A percentile compares a stretch with the other conserved stretches of the same genome.
phyloP scores from a whole-genome alignment of 129 eudicot genomes.

The Solidago caesia region DNA sequence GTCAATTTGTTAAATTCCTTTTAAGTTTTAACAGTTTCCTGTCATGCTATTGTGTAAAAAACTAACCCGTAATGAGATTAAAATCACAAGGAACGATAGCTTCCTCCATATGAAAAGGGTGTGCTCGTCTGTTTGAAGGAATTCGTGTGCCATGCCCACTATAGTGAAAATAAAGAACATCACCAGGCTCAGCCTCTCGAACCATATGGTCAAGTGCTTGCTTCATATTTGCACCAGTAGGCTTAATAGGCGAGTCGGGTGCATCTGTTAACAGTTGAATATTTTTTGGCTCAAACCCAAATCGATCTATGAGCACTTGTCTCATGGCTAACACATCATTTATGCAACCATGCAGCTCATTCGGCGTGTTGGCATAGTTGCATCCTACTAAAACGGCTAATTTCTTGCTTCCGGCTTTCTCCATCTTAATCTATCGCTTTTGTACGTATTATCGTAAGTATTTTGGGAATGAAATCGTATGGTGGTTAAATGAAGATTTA shows the following conservation, averaged over 20 bases:
- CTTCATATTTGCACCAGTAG: slow-evolving; percentile 81
- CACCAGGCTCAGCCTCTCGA: slow-evolving; percentile 56
- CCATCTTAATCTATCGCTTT: slow-evolving; percentile 32
- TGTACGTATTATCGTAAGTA: neutral
- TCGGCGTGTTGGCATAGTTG: slow-evolving; percentile 76
- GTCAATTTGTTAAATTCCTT: neutral
- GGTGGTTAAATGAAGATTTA: slow-evolving; percentile 18
- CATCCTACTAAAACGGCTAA: slow-evolving; percentile 84
- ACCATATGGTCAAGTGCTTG: slow-evolving; percentile 66
- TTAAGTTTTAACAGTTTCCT: neutral
- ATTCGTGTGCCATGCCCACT: slow-evolving; percentile 84
- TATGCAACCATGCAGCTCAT: slow-evolving; percentile 86
- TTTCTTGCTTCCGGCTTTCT: slow-evolving; percentile 42
- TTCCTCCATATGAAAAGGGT: slow-evolving; percentile 51
- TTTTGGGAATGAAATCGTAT: neutral
- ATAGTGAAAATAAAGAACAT: slow-evolving; percentile 73
- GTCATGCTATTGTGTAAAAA: neutral
- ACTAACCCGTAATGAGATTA: slow-evolving; percentile 87
- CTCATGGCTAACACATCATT: slow-evolving; percentile 79
- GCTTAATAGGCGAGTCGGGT: slow-evolving; percentile 45
- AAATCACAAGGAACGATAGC: slow-evolving; percentile 93
- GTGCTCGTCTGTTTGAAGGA: slow-evolving; percentile 43
- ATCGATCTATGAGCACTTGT: slow-evolving; percentile 47
- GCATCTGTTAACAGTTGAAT: slow-evolving; percentile 64
- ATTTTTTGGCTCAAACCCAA: slow-evolving; percentile 44